phyloP scores from a whole-genome alignment of 352 stramenopile species.

The Phytopythium vexans region DNA sequence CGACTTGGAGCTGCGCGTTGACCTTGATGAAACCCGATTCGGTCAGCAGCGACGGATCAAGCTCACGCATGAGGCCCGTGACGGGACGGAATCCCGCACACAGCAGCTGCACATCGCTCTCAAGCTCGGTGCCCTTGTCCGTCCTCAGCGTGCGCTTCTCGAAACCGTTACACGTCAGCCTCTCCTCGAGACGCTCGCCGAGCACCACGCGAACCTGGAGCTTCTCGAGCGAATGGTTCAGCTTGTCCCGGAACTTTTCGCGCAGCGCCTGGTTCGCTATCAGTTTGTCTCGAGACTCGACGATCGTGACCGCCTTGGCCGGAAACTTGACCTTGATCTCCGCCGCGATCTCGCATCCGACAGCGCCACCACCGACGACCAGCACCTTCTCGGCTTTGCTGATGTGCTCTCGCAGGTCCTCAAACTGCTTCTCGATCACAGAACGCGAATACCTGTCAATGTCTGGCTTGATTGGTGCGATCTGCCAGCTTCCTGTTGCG shows the following conservation, averaged over 20 bases:
- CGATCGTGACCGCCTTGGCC: constrained; percentile 25
- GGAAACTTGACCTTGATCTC: constrained; percentile 33
- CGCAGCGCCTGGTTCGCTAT: constrained; percentile 15
- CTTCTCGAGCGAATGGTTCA: constrained; percentile 14
- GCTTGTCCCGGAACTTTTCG: constrained; percentile 15
- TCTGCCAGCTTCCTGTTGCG: constrained; percentile 30
- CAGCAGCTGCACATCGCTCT: constrained; percentile 30
- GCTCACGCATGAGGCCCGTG: constrained; percentile 10
- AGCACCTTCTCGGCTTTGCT: constrained; percentile 18
- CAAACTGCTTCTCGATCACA: constrained; percentile 17
- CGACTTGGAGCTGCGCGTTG: constrained; percentile 24
- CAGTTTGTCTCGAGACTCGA: constrained; percentile 20
- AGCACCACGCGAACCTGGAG: constrained; percentile 21
- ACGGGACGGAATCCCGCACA: constrained; percentile 24
- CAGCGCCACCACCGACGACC: constrained; percentile 24
- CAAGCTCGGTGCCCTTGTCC: constrained; percentile 25
- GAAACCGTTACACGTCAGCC: constrained; percentile 15
- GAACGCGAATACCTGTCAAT: constrained; percentile 12
- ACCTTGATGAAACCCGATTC: constrained; percentile 20
- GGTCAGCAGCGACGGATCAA: constrained; percentile 16
- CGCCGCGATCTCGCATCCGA: constrained; percentile 31
- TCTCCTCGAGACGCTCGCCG: constrained; percentile 19
- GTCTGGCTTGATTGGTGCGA: constrained; percentile 27
- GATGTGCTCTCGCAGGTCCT: constrained; percentile 20
- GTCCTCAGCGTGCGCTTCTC: constrained; percentile 19